A percentile compares a stretch with the other conserved stretches of the same genome.
Conservation (phyloP, 1,284 basidiomycete genomes). For the Schizophyllum amplum region DNA sequence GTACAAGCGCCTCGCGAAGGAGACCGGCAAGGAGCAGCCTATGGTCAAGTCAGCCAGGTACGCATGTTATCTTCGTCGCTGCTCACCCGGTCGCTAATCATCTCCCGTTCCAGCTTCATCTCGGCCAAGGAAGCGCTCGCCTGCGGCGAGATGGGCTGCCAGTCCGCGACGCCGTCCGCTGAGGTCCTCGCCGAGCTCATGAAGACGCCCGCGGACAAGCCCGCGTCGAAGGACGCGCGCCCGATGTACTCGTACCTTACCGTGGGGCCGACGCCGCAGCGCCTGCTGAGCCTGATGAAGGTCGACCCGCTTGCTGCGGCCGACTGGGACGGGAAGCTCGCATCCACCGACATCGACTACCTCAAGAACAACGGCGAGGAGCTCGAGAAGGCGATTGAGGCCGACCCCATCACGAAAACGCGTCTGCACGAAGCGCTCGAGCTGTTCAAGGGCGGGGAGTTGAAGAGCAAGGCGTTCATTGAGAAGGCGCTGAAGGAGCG, state of each 20-base stretch:
- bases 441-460: constrained; percentile 10
- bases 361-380: constrained; percentile 8
- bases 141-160: constrained; percentile 13
- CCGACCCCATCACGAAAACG: constrained; percentile 9
- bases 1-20: constrained; percentile 10
- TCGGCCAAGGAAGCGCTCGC: constrained; percentile 10
- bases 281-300: constrained; percentile 3
- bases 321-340: constrained; percentile 8
- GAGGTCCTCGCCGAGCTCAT: constrained; percentile 8
- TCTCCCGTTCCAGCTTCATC: constrained; percentile 7
- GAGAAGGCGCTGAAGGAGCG: constrained; percentile 8
- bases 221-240: constrained; percentile 5
- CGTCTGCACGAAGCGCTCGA: constrained; percentile 8
- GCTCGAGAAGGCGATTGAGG: constrained; percentile 7
- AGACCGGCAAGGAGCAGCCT: constrained; percentile 11
- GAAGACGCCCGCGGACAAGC: constrained; percentile 7
- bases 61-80: background rate
- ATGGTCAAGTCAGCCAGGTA: constrained; percentile 11
- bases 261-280: constrained; percentile 8
- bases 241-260: constrained; percentile 5
- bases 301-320: constrained; percentile 7
- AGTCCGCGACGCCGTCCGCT: constrained; percentile 9
- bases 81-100: background rate
- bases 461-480: constrained; percentile 9
- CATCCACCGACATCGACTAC: constrained; percentile 10